These are phyloP conservation scores for Zopfia rhizophila DNA, from an alignment of 2,329 filamentous ascomycete species.

Conservation along the genomic window DNA sequence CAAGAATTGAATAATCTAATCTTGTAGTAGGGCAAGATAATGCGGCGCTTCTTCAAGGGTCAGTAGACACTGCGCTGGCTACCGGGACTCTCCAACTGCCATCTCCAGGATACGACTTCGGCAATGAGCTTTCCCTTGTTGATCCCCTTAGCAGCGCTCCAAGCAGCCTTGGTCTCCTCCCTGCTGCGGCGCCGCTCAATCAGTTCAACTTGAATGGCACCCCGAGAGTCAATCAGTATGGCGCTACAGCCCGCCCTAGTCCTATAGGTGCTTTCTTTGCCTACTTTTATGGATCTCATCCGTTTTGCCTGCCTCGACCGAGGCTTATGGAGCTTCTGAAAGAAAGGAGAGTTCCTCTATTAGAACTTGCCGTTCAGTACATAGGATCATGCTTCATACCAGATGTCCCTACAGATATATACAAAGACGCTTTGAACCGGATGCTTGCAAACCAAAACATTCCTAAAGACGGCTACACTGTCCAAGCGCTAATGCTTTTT, in stretches of 20 bases:
- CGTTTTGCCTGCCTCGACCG: conserved; percentile 63
- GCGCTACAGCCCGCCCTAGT: conserved; percentile 39
- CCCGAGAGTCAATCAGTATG: conserved; percentile 41
- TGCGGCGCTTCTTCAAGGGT: conserved; percentile 15
- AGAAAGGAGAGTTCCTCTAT: conserved; percentile 52
- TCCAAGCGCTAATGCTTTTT: conserved; percentile 82
- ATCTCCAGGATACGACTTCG: conserved; percentile 45
- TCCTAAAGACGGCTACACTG: conserved; percentile 62
- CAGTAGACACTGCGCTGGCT: conserved; percentile 23
- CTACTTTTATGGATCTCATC: conserved; percentile 66
- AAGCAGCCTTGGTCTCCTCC: conserved; percentile 30
- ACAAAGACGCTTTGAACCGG: conserved; percentile 52
- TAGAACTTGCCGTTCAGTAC: conserved; percentile 67
- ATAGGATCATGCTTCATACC: conserved; percentile 66
- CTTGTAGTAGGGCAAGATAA: conserved; percentile 25
- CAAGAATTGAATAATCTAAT: conserved; percentile 5
- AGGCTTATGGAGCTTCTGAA: conserved; percentile 54
- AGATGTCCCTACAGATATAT: conserved; percentile 56
- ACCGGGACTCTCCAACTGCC: conserved; percentile 34
- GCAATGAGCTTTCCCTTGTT: conserved; percentile 32
- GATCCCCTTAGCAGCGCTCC: conserved; percentile 37
- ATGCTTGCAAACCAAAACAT: conserved; percentile 43
- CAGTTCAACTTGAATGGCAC: conserved; percentile 48
- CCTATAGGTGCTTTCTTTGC: conserved; percentile 51
- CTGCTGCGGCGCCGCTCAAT: conserved; percentile 28